phyloP scores from a whole-genome alignment of 2,329 filamentous ascomycete species.

The Myriosclerotinia scirpicola region DNA sequence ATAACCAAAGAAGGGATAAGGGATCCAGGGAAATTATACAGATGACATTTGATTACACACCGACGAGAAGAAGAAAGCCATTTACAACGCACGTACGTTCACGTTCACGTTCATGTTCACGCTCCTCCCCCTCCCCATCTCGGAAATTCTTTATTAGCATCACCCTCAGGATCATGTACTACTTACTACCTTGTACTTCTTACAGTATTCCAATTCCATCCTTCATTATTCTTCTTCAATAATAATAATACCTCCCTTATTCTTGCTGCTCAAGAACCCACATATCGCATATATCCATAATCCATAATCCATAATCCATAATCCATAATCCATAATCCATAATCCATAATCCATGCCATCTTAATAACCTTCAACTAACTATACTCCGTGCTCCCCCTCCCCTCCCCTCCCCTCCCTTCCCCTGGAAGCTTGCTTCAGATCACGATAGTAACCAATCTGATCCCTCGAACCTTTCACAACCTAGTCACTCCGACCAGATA shows the following conservation, averaged over 20 bases:
- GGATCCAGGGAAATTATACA: slow-evolving; percentile 6
- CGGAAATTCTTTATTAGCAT: slow-evolving; percentile 7
- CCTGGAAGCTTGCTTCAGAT: slow-evolving; percentile 14
- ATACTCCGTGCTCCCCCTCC: background rate
- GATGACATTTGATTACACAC: background rate
- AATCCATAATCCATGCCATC: background rate
- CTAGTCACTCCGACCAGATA: slow-evolving; percentile 1
- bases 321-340: background rate
- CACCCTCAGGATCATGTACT: slow-evolving; percentile 13
- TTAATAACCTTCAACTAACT: slow-evolving; percentile 8
- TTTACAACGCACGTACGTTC: background rate
- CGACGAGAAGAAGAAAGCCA: background rate
- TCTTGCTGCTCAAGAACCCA: slow-evolving; percentile 7
- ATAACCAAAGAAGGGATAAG: background rate
- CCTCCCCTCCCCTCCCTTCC: background rate
- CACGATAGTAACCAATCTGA: slow-evolving; percentile 15
- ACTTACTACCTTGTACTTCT: slow-evolving; percentile 1
- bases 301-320: background rate
- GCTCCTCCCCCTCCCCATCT: background rate
- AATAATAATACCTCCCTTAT: background rate
- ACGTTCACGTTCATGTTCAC: background rate
- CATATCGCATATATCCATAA: background rate
- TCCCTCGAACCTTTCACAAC: slow-evolving; percentile 1
- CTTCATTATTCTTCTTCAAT: background rate
- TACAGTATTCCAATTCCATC: slow-evolving; percentile 12